Base-by-base conservation (phyloP, 352 stramenopile species). In the Globisporangium megalacanthum region DNA sequence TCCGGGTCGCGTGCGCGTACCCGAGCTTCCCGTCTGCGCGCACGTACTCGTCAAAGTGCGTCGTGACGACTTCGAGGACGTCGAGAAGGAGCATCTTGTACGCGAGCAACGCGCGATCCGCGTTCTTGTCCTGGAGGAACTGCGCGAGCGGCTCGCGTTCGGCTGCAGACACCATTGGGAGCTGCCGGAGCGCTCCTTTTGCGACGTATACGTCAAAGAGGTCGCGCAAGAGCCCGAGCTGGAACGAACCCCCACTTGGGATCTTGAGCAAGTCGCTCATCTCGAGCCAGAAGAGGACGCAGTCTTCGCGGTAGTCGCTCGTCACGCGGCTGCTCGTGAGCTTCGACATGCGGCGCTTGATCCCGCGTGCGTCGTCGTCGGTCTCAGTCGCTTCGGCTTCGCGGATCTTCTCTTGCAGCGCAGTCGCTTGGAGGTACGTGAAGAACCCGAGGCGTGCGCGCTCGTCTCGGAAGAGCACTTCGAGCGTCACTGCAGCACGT, bases 81-180 rank as follows among this genome's bases (percentile, higher is more conserved):
- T 88, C 77, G 6, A 88, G 66, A 15, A 88, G 51, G 13, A 88
- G 46, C 77, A 88, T 85, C 35, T 88, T 88, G 59, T 70, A 82
- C 9, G 75, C 60, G 7, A 85, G 52, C 17, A 88, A 29, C 13
- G 73, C 64, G 51, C 69, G 58, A 29, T 83, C 75, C 7, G 59
- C 54, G 31, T 86, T 73, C 6, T 65, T 63, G n/a, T 86, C 73
- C 6, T 60, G 57, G 0, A 88, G 52, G 48, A 70, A 73, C 25
- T 86, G 75, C 49, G 65, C 51, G 19, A 88, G 58, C 31, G 66
- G 52, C 39, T 86, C 77, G 2, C 75, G 56, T 48, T 88, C 77
- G 0, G 67, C 71, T 17, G 69, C 55, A 1, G 69, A 80, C 0
- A 88, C 67, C 73, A 88, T 83, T 1, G 75, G 77, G 13, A 88